Base-by-base conservation (phyloP, 225 moss, liverwort and hornwort species). In the Asterella californica region DNA sequence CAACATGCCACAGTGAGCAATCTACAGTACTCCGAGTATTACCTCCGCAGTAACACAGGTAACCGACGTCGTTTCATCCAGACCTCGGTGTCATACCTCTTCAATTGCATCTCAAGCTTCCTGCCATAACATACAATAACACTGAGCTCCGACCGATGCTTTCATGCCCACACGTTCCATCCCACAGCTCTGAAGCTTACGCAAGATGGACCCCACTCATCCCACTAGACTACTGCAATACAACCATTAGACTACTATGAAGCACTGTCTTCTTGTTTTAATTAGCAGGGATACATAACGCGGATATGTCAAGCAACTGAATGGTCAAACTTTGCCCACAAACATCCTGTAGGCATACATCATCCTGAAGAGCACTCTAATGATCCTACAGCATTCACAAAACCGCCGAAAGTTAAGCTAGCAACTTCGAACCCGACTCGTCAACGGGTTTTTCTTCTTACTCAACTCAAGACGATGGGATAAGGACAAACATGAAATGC, bases 71-170 rank as follows among this genome's bases (percentile, higher is more conserved):
- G 87, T 74, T 80, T 85, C 94, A 95, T 95, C 83, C 89, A 95
- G 53, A 80, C 87, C 70, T 92, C 94, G 30, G 90, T 91, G 87
- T 95, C 92, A 46, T 90, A 89, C 45, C 92, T 88, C 81, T 86
- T 88, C 83, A 95, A 81, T 80, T 92, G 94, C 94, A 95, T 92
- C 37, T 91, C 92, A 70, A 90, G 88, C 81, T 85, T 89, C 85
- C 94, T 95, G 83, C 54, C 75, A 55, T 2, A 12, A 75, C 14
- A 9, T 9, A 71, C 1, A 8, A 38, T 71, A 25, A 71, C 17
- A 4, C 71, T 71, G 46, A 71, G 71, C 12, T 71, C n/a, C n/a
- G 15, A 30, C 18, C 17, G 34, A 21, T 34, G 32, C 36, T 0
- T 36, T 34, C 36, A 4, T 15, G 0, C 15, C 18, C 17, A 34